Base-by-base conservation (phyloP, 495 filamentous ascomycete genomes). In the Trichocladium antarcticum region DNA sequence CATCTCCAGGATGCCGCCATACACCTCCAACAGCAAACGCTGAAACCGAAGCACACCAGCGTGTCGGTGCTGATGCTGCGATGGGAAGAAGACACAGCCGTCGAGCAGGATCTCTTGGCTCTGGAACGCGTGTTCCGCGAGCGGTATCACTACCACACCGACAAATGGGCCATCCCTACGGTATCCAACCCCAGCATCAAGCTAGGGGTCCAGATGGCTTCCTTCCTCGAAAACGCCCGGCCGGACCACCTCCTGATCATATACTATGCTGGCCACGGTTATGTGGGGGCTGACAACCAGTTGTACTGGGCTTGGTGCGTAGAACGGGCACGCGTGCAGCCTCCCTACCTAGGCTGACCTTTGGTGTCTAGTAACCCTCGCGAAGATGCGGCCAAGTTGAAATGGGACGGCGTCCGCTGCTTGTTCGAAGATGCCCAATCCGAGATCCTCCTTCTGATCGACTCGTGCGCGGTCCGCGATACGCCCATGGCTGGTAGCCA, bases 1-100 rank as follows among this genome's bases (percentile, higher is more conserved):
- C 75, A 78, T 60, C 69, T 78, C 22, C 75, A 78, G 57, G 75
- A 78, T 69, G 74, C 74, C 11, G 71, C 74, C 40, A 75, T 74
- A 66, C 58, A 72, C 54, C 72, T 75, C 53, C 71, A 74, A 49
- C 65, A 72, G 47, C 72, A 74, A 62, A 71, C 69, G 12, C 69
- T 75, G 52, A 67, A 67, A 50, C 68, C 71, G 4, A 68, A 65
- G 3, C 74, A 79, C 55, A 71, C 57, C 22, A 71, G 65, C 36
- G 69, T 73, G 11, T 77, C 73, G 16, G 74, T 76, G 12, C 63
- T 77, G 22, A 63, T 79, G 42, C 47, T 79, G 36, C 63, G 73
- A 28, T 79, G 75, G 75, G 74, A 76, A 49, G 74, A 76, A 29
- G 74, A 79, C 55, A 57, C 58, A 42, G 64, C 65, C 27, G 62